These are phyloP conservation scores for Geotrichum aggregatum DNA, from an alignment of 1,139 yeast species.

Conservation along the genomic window DNA sequence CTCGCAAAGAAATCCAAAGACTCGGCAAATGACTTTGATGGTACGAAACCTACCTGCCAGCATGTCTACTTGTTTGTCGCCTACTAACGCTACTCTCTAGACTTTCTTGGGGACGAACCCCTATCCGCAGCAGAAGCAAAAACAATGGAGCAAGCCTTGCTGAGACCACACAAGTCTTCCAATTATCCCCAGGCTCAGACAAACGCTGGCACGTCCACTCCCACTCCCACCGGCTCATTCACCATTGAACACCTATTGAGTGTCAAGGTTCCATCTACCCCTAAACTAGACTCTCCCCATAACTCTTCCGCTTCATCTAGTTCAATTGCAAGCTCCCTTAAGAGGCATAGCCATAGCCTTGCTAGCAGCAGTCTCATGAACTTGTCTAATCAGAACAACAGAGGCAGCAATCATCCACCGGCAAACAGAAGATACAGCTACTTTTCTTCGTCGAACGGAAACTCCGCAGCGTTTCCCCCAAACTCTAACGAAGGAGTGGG, in stretches of 20 bases:
- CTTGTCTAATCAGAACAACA: neutral
- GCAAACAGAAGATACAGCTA: neutral
- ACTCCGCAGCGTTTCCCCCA: no score
- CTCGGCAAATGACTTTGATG: slow-evolving; percentile 4
- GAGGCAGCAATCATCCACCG: neutral
- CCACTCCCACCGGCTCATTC: slow-evolving; percentile 12
- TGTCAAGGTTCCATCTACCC: neutral
- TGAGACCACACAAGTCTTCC: slow-evolving; percentile 2
- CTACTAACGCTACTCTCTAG: neutral
- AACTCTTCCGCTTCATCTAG: neutral
- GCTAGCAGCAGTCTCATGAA: slow-evolving; percentile 1
- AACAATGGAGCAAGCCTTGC: slow-evolving; percentile 4
- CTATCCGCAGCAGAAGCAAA: slow-evolving; percentile 9
- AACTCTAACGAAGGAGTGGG: no score
- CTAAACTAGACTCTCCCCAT: neutral
- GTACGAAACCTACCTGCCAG: neutral
- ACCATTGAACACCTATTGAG: slow-evolving; percentile 8
- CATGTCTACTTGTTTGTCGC: neutral
- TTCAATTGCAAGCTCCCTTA: neutral
- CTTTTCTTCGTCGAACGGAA: no score
- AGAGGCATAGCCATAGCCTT: neutral
- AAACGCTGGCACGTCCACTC: neutral
- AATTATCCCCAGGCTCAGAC: slow-evolving; percentile 1
- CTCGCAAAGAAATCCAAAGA: slow-evolving; percentile 2
- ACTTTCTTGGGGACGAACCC: slow-evolving; percentile 14